These are phyloP conservation scores for Dictyostelium brefeldianum DNA, from an alignment of 78 protist genomes.

Conservation along the genomic window DNA sequence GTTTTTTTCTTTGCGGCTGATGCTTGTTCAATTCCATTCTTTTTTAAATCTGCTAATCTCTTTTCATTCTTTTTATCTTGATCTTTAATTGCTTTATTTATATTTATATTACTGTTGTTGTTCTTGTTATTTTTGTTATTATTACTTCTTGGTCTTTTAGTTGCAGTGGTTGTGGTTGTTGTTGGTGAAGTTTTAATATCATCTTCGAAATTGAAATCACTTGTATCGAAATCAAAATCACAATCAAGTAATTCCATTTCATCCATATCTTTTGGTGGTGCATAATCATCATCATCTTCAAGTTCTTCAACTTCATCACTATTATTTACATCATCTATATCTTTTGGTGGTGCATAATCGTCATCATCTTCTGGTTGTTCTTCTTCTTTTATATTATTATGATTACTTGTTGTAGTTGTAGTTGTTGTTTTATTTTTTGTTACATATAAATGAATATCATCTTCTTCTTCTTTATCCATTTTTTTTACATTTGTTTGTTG, in stretches of 20 bases:
- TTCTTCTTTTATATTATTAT: background rate
- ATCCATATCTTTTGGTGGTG: conserved; percentile 7
- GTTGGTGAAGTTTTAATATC: too few relatives aligned
- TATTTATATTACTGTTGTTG: background rate
- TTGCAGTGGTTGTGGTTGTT: background rate
- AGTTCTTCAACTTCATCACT: background rate
- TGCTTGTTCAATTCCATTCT: background rate
- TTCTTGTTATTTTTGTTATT: background rate
- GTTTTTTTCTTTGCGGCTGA: background rate
- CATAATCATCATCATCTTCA: background rate
- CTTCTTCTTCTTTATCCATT: background rate
- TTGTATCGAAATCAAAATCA: conserved; percentile 28
- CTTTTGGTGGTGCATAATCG: background rate
- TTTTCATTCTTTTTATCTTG: conserved; percentile 2
- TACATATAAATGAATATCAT: background rate
- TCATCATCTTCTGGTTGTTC: background rate
- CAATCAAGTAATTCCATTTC: background rate
- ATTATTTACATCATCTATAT: background rate
- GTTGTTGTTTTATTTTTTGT: background rate
- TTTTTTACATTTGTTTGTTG: too few relatives aligned
- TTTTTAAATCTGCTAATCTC: conserved; percentile 13
- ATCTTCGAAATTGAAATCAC: background rate
- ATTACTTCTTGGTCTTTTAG: background rate
- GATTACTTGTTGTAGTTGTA: background rate
- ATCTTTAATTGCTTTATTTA: background rate